Evolutionary conservation across 257 asterid species (phyloP).

Genomic region (Avicennia marina): DNA sequence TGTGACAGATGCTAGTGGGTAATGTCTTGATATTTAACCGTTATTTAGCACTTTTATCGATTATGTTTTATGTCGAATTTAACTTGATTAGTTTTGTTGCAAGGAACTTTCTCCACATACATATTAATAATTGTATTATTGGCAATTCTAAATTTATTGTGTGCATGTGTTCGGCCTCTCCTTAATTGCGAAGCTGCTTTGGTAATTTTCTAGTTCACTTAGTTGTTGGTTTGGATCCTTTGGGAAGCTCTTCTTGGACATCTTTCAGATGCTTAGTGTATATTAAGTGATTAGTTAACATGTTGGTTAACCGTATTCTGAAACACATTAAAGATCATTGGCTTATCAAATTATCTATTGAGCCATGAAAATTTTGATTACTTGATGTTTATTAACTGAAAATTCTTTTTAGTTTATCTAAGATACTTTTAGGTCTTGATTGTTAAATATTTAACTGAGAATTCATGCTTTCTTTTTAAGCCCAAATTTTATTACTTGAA

Average conservation of each 20-base stretch:
- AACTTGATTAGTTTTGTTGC: not conserved
- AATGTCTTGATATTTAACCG: not conserved
- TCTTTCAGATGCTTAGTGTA: not conserved
- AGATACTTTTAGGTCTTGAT: no score
- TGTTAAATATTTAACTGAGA: not conserved
- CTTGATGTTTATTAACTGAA: no score
- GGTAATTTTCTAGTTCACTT: not conserved
- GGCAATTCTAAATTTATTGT: not conserved
- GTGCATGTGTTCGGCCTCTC: not conserved
- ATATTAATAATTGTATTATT: no score
- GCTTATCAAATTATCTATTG: no score
- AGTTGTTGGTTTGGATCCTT: not conserved
- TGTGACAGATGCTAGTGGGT: slow-evolving; percentile 53
- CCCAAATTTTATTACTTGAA: not conserved
- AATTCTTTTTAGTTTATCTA: no score
- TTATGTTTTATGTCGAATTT: not conserved
- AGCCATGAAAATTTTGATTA: no score
- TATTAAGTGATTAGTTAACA: no score
- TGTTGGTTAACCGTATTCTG: no score
- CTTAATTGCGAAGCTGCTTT: not conserved
- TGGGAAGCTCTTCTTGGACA: not conserved
- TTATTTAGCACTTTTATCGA: not conserved
- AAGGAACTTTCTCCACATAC: not conserved
- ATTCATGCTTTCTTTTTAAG: not conserved
- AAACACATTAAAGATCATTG: no score